These are phyloP conservation scores for Aspergillus intermedius DNA, from an alignment of 2,329 filamentous ascomycete species.

Conservation along the genomic window DNA sequence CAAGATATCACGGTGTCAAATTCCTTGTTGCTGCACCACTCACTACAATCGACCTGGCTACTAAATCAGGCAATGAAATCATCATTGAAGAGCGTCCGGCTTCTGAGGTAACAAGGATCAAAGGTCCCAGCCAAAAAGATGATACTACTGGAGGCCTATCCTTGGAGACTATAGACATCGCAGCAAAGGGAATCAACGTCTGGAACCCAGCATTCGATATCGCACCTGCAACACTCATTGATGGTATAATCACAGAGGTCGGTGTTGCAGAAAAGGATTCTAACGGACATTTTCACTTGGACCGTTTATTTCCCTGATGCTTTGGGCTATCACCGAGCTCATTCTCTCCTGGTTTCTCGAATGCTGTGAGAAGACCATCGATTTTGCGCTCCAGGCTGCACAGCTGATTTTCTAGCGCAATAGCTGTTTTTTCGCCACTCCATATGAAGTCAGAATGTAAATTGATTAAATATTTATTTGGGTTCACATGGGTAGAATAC, in stretches of 20 bases:
- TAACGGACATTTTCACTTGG: constrained; percentile 62
- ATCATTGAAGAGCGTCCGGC: constrained; percentile 80
- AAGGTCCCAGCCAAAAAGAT: constrained; percentile 63
- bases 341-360: constrained; percentile 1
- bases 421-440: constrained; percentile 51
- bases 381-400: constrained; percentile 51
- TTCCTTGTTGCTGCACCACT: constrained; percentile 93
- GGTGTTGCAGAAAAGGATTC: constrained; percentile 74
- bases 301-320: constrained; percentile 7
- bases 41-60: constrained; percentile 84
- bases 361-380: constrained; percentile 8
- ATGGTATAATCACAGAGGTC: constrained; percentile 88
- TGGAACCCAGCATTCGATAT: constrained; percentile 99
- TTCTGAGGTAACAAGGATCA: constrained; percentile 78
- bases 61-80: constrained; percentile 70
- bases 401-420: constrained; percentile 50
- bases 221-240: constrained; percentile 80
- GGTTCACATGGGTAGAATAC: constrained; percentile 1
- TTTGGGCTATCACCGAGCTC: neutral
- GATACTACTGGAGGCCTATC: constrained; percentile 39
- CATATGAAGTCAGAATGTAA: constrained; percentile 1
- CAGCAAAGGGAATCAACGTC: constrained; percentile 67
- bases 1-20: constrained; percentile 78
- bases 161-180: constrained; percentile 67
- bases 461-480: neutral